These are phyloP conservation scores for Neofusicoccum laricinum DNA, from an alignment of 2,329 filamentous ascomycete genomes.

Conservation along the genomic window DNA sequence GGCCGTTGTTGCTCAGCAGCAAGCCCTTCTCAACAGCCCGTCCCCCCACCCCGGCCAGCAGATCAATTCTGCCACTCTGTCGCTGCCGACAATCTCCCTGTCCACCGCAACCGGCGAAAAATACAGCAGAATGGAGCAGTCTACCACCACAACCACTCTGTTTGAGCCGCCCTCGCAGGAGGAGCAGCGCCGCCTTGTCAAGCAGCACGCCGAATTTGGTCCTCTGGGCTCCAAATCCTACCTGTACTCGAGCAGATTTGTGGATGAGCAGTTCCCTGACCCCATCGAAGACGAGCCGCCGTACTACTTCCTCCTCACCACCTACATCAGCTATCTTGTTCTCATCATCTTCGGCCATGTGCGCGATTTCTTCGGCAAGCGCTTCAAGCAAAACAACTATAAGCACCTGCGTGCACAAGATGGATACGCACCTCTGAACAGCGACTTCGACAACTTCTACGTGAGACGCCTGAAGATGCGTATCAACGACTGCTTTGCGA, in stretches of 20 bases:
- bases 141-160: constrained; percentile 51
- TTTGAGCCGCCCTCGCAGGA: constrained; percentile 86
- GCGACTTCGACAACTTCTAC: constrained; percentile 99
- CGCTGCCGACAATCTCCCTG: constrained; percentile 85
- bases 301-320: constrained; percentile 95
- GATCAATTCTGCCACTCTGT: constrained; percentile 69
- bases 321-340: constrained; percentile 96
- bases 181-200: constrained; percentile 72
- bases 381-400: constrained; percentile 85
- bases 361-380: constrained; percentile 96
- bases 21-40: constrained; percentile 61
- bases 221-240: constrained; percentile 78
- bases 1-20: constrained; percentile 58
- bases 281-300: constrained; percentile 93
- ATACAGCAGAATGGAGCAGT: constrained; percentile 61
- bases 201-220: constrained; percentile 86
- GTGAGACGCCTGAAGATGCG: constrained; percentile 87
- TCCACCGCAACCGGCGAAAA: constrained; percentile 80
- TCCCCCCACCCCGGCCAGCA: constrained; percentile 53
- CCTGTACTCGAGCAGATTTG: constrained; percentile 84
- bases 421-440: constrained; percentile 92
- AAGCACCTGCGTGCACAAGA: constrained; percentile 77
- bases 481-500: constrained; percentile 94
- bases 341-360: constrained; percentile 94
- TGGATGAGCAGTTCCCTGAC: constrained; percentile 73